Evolutionary conservation across 148 eudicot species (phyloP).

Genomic region (Pharnaceum exiguum): DNA sequence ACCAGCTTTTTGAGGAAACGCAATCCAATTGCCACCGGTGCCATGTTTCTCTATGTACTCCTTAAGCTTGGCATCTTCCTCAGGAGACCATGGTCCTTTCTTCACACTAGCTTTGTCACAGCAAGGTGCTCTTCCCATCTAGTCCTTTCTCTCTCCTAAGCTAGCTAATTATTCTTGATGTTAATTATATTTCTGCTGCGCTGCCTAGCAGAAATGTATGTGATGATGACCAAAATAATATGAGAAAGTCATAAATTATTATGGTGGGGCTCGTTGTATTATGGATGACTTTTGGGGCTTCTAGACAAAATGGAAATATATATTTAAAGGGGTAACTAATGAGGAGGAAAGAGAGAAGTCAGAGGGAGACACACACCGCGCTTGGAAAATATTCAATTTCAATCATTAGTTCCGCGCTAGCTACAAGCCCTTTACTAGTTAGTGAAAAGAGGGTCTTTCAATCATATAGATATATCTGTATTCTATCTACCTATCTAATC

Average conservation of each 20-base stretch:
- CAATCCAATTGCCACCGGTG: constrained; percentile 76
- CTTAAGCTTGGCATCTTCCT: constrained; percentile 74
- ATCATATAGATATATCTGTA: constrained; percentile 9
- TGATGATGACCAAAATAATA: no score
- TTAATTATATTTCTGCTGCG: not conserved
- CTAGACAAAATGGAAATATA: constrained; percentile 18
- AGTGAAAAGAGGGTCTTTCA: constrained; percentile 15
- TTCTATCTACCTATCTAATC: no score
- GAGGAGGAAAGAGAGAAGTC: not conserved
- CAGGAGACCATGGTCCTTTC: constrained; percentile 92
- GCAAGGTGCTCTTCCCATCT: constrained; percentile 90
- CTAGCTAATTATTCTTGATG: not conserved
- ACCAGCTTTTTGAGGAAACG: constrained; percentile 83
- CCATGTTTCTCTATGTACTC: constrained; percentile 55
- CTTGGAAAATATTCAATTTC: not conserved
- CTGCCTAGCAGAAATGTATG: not conserved
- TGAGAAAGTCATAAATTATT: not conserved
- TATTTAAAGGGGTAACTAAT: not conserved
- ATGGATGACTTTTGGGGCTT: constrained; percentile 21
- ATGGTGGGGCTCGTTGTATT: not conserved
- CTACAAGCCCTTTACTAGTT: constrained; percentile 10
- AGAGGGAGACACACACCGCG: constrained; percentile 13
- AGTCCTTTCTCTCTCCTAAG: constrained; percentile 1
- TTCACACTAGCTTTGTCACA: constrained; percentile 88
- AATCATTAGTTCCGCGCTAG: constrained; percentile 14